Evolutionary conservation across 2,329 filamentous ascomycete genomes (phyloP), one percentile per base, ranked within the genome.

Genomic region (Hypoxylon sp.): DNA sequence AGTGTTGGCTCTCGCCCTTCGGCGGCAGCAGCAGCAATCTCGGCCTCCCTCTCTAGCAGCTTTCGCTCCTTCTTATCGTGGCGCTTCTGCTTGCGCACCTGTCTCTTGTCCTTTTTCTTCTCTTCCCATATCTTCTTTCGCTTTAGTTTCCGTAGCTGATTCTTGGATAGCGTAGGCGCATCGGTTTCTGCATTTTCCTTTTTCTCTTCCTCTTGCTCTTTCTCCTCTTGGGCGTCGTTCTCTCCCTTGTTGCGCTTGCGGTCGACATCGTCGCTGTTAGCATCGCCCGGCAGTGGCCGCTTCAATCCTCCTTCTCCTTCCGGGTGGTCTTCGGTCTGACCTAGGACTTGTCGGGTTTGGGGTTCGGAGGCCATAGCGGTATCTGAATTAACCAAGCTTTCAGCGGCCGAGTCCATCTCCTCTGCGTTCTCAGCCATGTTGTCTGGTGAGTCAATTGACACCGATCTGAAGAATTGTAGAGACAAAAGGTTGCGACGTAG

Each of bases 71-170:
- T 80, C 62, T 79, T 81, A 46, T 81, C 80, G 69, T 83, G 81
- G 6, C 85, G 83, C 76, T 86, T 88, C 73, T 88, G 87, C 65
- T 86, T 88, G 68, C 86, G 87, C 63, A 87, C 86, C 39, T 85
- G 81, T 67, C 85, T 86, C 67, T 88, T 87, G 32, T 85, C 83
- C 44, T 87, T 87, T 69, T 89, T 91, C 21, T 87, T 87, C 6
- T 90, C 89, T 74, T 97, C 93, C 92, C 93, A 97, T 77, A 88
- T 84, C 76, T 92, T 86, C 70, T 89, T 86, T 61, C 89, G 90
- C 67, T 87, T 89, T 57, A 93, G 83, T 76, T 93, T 95, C 80
- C 97, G 97, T 67, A 91, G 83, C 73, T 95, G 92, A 75, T 91
- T 97, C 76, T 98, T 98, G 17, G 95, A 97, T 56, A 98, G 68